Percentiles rank a stretch among this genome's conserved stretches.
These are phyloP conservation scores for Eucalyptus pauciflora DNA, from an alignment of 345 rosid genomes.

Conservation along the genomic window DNA sequence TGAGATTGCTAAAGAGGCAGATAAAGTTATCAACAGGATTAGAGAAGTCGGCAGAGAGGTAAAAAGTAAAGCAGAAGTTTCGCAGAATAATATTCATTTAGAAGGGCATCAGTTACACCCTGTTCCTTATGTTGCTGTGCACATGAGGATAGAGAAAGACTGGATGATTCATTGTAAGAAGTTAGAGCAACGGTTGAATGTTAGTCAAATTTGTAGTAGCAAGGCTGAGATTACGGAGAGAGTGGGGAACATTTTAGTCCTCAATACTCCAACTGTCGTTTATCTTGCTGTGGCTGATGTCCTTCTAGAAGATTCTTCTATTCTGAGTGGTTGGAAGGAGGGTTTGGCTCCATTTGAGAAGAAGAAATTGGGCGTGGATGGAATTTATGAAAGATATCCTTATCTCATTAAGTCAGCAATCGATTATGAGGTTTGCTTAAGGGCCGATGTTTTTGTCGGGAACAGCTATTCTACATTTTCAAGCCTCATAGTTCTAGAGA, in stretches of 20 bases:
- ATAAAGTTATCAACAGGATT: conserved; percentile 62
- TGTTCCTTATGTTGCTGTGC: conserved; percentile 66
- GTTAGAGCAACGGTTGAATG: conserved; percentile 50
- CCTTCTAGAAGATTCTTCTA: conserved; percentile 69
- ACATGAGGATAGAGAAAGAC: conserved; percentile 95
- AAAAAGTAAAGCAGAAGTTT: conserved; percentile 2
- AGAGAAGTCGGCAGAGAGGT: conserved; percentile 41
- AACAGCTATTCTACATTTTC: conserved; percentile 96
- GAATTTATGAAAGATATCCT: conserved; percentile 61
- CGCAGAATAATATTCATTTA: not conserved
- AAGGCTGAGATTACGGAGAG: conserved; percentile 65
- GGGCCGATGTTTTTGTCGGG: conserved; percentile 84
- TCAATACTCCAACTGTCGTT: conserved; percentile 39
- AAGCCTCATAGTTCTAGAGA: conserved; percentile 75
- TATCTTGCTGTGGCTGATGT: conserved; percentile 87
- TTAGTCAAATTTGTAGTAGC: conserved; percentile 79
- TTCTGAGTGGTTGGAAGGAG: conserved; percentile 66
- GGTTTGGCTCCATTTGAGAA: conserved; percentile 74
- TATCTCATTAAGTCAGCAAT: conserved; percentile 92
- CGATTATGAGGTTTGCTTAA: conserved; percentile 87
- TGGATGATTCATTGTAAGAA: conserved; percentile 99
- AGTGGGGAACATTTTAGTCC: conserved; percentile 52
- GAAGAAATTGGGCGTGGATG: conserved; percentile 69
- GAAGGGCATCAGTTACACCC: not conserved
- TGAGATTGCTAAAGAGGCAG: conserved; percentile 66